phyloP scores from a whole-genome alignment of 306 rosid species.

The Prunus campanulata region DNA sequence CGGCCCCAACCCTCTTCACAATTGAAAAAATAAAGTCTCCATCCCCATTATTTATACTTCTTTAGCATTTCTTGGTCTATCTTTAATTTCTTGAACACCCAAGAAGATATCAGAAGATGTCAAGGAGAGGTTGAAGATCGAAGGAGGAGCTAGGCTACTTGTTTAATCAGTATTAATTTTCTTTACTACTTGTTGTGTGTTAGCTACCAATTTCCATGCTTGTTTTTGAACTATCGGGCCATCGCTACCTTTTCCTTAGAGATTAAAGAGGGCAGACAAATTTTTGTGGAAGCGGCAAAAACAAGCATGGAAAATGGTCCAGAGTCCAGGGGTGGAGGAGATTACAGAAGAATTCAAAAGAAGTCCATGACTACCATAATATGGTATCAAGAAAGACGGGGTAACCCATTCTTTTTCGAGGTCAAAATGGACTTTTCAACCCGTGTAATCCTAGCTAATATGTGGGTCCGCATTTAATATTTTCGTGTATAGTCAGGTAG shows the following conservation, averaged over 20 bases:
- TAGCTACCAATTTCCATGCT: conserved; percentile 54
- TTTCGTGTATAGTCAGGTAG: conserved; percentile 24
- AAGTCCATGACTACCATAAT: conserved; percentile 73
- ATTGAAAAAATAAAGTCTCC: conserved; percentile 31
- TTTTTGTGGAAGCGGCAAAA: conserved; percentile 43
- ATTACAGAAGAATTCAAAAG: conserved; percentile 32
- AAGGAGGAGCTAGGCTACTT: not conserved
- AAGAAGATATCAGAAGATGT: not conserved
- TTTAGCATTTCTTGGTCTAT: conserved; percentile 6
- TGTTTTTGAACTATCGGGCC: conserved; percentile 40
- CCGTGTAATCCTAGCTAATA: not conserved
- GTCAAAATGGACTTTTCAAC: conserved; percentile 22
- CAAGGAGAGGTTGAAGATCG: too few species aligned
- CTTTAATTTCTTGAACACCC: not conserved
- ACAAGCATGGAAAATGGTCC: conserved; percentile 79
- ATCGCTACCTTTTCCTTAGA: not conserved
- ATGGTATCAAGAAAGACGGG: too few species aligned
- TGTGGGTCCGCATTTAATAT: conserved; percentile 27
- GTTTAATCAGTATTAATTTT: not conserved
- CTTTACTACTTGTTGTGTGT: not conserved
- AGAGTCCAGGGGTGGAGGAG: conserved; percentile 2
- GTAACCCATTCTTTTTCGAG: not conserved
- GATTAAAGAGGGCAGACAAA: not conserved
- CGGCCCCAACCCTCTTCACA: conserved; percentile 99
- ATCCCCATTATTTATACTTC: not conserved